A percentile compares a stretch with the other conserved stretches of the same genome.
These are phyloP conservation scores for Aspergillus neotritici DNA, from an alignment of 2,329 filamentous ascomycete genomes.

Conservation along the genomic window DNA sequence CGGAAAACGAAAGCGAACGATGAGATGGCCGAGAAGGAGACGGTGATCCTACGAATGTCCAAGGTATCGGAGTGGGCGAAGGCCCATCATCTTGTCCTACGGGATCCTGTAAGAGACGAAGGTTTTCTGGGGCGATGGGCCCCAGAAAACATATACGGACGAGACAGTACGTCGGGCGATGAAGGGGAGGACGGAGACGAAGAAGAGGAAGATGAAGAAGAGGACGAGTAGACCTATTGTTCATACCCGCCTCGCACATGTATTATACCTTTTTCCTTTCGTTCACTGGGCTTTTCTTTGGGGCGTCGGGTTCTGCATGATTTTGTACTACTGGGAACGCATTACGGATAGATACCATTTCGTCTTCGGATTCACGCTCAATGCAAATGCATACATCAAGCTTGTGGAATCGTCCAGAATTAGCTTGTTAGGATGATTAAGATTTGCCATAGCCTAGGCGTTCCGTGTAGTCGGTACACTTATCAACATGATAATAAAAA, in stretches of 20 bases:
- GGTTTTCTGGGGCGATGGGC: slow-evolving; percentile 69
- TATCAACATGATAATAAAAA: slow-evolving; percentile 8
- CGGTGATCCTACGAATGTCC: slow-evolving; percentile 50
- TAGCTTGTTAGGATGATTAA: slow-evolving; percentile 1
- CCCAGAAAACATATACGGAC: slow-evolving; percentile 31
- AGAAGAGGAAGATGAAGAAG: slow-evolving; percentile 8
- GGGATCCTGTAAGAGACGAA: slow-evolving; percentile 63
- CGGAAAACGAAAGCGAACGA: slow-evolving; percentile 38
- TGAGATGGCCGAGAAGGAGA: slow-evolving; percentile 21
- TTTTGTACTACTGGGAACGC: neutral
- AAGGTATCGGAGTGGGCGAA: slow-evolving; percentile 63
- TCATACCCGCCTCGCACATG: neutral
- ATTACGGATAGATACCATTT: too few relatives aligned
- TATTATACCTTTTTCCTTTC: neutral
- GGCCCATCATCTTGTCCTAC: slow-evolving; percentile 57
- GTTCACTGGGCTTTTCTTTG: neutral
- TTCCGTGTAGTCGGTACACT: slow-evolving; percentile 16
- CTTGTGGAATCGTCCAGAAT: neutral
- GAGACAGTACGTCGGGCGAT: slow-evolving; percentile 20
- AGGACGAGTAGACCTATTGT: slow-evolving; percentile 2
- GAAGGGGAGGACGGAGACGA: slow-evolving; percentile 10
- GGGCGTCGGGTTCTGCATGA: neutral
- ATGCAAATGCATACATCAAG: too few relatives aligned
- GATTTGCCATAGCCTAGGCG: slow-evolving; percentile 5
- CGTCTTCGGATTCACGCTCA: too few relatives aligned